phyloP scores from a whole-genome alignment of 345 rosid genomes.

The Physaria fendleri region DNA sequence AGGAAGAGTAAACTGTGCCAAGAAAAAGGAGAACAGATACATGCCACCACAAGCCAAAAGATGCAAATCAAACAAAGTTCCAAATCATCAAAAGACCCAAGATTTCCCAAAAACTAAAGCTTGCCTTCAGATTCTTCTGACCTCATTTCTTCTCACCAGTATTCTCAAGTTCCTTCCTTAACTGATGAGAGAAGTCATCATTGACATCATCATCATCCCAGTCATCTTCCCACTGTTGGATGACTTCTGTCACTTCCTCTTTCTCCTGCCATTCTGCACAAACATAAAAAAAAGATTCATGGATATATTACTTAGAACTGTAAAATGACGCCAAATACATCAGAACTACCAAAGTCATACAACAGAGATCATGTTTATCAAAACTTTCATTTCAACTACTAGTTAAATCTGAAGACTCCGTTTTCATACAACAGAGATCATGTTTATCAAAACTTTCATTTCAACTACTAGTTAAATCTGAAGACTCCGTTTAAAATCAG shows the following conservation, averaged over 20 bases:
- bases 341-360: background rate
- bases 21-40: background rate
- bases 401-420: background rate
- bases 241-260: slow-evolving; percentile 68
- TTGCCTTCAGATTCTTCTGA: background rate
- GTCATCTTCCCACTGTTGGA: slow-evolving; percentile 94
- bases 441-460: background rate
- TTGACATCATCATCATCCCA: slow-evolving; percentile 95
- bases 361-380: background rate
- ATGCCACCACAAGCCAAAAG: background rate
- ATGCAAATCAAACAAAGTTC: background rate
- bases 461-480: background rate
- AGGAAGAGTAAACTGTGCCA: background rate
- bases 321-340: background rate
- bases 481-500: background rate
- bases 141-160: slow-evolving; percentile 43
- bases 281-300: background rate
- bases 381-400: background rate
- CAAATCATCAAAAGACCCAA: background rate
- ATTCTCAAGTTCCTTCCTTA: slow-evolving; percentile 74
- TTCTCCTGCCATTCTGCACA: slow-evolving; percentile 67
- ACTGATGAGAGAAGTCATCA: slow-evolving; percentile 86
- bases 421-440: background rate
- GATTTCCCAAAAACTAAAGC: background rate
- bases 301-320: background rate